phyloP scores from a whole-genome alignment of 768 basidiomycete species.

The Tylopilus sp. region DNA sequence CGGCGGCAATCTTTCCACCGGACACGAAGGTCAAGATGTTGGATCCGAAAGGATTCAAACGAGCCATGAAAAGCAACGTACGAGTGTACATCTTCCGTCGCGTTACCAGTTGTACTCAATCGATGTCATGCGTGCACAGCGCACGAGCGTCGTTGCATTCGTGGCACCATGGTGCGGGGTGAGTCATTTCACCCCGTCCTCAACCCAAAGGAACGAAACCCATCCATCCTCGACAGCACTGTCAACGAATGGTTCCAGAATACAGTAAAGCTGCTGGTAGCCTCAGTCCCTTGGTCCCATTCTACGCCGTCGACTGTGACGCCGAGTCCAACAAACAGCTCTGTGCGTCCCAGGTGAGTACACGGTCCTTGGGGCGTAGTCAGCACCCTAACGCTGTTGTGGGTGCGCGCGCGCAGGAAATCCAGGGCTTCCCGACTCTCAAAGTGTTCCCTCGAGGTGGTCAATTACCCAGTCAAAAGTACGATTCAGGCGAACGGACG shows the following conservation, averaged over 20 bases:
- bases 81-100: constrained; percentile 24
- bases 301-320: constrained; percentile 95
- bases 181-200: constrained; percentile 24
- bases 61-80: constrained; percentile 74
- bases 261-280: constrained; percentile 77
- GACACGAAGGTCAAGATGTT: constrained; percentile 70
- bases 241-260: constrained; percentile 81
- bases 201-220: background rate
- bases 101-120: background rate
- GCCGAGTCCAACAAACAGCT: constrained; percentile 74
- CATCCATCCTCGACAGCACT: constrained; percentile 46
- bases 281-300: constrained; percentile 77
- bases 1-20: constrained; percentile 45
- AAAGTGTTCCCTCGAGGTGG: constrained; percentile 86
- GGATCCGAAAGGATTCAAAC: constrained; percentile 65
- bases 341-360: constrained; percentile 69
- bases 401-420: constrained; percentile 40
- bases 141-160: constrained; percentile 80
- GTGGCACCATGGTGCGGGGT: constrained; percentile 96
- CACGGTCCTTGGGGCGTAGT: background rate
- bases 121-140: constrained; percentile 36
- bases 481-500: constrained; percentile 67
- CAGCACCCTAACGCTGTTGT: background rate
- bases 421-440: constrained; percentile 92
- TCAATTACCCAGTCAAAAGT: constrained; percentile 57